Evolutionary conservation across 2,329 filamentous ascomycete species (phyloP), one percentile per base, ranked within the genome.

Genomic region (Diplodia seriata): DNA sequence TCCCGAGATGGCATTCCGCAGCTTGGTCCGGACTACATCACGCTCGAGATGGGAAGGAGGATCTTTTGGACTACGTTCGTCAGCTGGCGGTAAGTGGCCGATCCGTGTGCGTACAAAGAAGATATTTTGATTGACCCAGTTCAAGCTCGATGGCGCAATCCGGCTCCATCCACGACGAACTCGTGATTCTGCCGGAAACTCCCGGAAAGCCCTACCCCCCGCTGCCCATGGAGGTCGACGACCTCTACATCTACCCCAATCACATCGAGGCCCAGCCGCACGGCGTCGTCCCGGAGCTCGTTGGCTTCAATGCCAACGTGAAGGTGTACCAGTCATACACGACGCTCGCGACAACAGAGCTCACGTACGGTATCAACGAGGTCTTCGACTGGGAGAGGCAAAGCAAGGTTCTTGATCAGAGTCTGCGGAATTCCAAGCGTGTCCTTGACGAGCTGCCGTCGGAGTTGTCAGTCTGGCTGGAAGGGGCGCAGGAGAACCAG

Each of bases 21-120:
- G 31, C 26, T 53, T 8, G 65, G 65, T 1, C 66, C 66, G 2
- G 75, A 79, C 72, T 68, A 63, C 36, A 84, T 85, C 69, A 84
- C 81, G 4, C 76, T 81, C 68, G 81, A 85, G 70, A 89, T 88
- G 69, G 85, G 84, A 4, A 82, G 84, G 50, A 83, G 87, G 47
- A 79, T 97, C 50, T 97, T 96, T 77, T 97, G 93, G 89, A 90
- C 91, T 26, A 85, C 93, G 72, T 88, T 95, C 70, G 87, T 93
- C 5, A 90, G 90, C 40, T 86, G 92, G 69, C 85, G 89, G 86
- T 89, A 70, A 67, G 65, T 61, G 29, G 6, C 23, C 51, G 7
- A 51, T 15, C 23, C 47, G 4, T 23, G 59, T 63, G 59, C 40
- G 51, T 54, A 33, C 15, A 53, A 49, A 64, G 36, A 55, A 63